A percentile compares a stretch with the other conserved stretches of the same genome.
Evolutionary conservation across 108 stramenopile genomes (phyloP).

Genomic region (Chaetoceros tenuissimus): DNA sequence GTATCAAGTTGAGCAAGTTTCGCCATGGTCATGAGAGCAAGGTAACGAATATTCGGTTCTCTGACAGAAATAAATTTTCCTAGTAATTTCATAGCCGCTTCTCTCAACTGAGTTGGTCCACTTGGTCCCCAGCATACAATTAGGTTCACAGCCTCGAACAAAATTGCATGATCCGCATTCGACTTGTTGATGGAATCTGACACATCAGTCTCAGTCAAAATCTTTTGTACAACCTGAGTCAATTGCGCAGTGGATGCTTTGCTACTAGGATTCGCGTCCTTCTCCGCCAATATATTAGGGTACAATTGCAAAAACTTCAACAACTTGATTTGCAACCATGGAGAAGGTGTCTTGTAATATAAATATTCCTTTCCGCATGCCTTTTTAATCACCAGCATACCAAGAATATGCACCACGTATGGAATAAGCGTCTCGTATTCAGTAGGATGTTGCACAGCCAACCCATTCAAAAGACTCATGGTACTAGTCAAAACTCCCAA

Average conservation of each 20-base stretch:
- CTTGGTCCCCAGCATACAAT: slow-evolving; percentile 85
- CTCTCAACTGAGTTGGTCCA: slow-evolving; percentile 57
- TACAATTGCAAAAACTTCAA: slow-evolving; percentile 92
- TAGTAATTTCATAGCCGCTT: slow-evolving; percentile 87
- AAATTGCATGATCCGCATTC: slow-evolving; percentile 93
- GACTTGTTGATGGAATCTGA: slow-evolving; percentile 95
- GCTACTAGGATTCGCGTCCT: slow-evolving; percentile 32
- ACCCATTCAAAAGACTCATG: slow-evolving; percentile 81
- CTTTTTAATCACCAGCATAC: slow-evolving; percentile 80
- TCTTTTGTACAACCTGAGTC: slow-evolving; percentile 73
- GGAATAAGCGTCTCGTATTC: slow-evolving; percentile 87
- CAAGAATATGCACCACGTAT: slow-evolving; percentile 84
- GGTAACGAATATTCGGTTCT: slow-evolving; percentile 95
- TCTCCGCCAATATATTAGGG: slow-evolving; percentile 51
- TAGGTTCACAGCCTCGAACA: slow-evolving; percentile 95
- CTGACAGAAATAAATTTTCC: slow-evolving; percentile 92
- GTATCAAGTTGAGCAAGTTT: slow-evolving; percentile 88
- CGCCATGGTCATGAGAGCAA: slow-evolving; percentile 92
- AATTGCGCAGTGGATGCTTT: slow-evolving; percentile 48
- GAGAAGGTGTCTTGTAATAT: slow-evolving; percentile 93
- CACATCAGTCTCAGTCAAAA: slow-evolving; percentile 86
- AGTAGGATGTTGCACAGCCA: slow-evolving; percentile 62
- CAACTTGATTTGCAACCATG: slow-evolving; percentile 93
- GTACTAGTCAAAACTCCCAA: slow-evolving; percentile 86
- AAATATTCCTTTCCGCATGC: slow-evolving; percentile 84